Conservation (phyloP, 768 basidiomycete species). For the Lyophyllum semitale region DNA sequence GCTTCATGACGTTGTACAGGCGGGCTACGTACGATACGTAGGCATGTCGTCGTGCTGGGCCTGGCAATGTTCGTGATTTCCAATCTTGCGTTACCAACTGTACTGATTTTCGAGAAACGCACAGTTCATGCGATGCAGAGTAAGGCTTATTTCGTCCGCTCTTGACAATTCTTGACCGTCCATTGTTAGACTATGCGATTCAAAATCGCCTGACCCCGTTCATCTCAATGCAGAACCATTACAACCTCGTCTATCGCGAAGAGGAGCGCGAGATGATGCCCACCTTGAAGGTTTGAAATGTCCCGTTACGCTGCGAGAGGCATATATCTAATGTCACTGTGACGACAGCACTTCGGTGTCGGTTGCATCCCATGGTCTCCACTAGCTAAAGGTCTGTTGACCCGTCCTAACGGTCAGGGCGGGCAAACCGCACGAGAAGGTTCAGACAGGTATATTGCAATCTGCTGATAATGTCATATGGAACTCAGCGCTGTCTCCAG, state of each 20-base stretch:
- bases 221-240: constrained; percentile 72
- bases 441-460: constrained; percentile 32
- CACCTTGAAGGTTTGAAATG: constrained; percentile 36
- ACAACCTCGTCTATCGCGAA: constrained; percentile 62
- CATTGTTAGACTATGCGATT: constrained; percentile 57
- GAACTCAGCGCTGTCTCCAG: constrained; percentile 3
- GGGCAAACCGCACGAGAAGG: constrained; percentile 26
- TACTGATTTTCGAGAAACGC: background rate
- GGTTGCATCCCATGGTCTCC: constrained; percentile 64
- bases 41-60: constrained; percentile 60
- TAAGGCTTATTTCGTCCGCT: constrained; percentile 19
- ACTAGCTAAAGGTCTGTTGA: constrained; percentile 51
- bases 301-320: background rate
- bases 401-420: constrained; percentile 32
- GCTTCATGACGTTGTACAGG: constrained; percentile 64
- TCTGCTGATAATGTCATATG: background rate
- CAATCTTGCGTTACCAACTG: background rate
- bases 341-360: constrained; percentile 37
- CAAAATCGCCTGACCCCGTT: constrained; percentile 59
- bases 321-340: background rate
- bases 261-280: constrained; percentile 70
- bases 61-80: constrained; percentile 46
- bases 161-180: background rate
- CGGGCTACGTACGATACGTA: constrained; percentile 62
- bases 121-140: constrained; percentile 60